These are phyloP conservation scores for Capronia epimyces DNA, from an alignment of 2,329 filamentous ascomycete genomes.

Conservation along the genomic window DNA sequence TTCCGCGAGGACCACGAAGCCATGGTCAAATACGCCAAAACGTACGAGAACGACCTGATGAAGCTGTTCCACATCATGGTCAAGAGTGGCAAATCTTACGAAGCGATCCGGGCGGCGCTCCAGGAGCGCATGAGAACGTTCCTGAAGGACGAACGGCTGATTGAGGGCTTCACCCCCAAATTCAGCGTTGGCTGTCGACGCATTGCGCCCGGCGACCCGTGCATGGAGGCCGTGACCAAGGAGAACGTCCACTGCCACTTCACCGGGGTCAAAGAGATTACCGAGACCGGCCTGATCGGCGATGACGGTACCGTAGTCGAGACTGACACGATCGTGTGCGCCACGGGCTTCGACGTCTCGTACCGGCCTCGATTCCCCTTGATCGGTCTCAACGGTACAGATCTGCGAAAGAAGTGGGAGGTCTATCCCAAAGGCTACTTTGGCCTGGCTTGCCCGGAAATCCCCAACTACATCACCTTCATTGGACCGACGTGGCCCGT, in stretches of 20 bases:
- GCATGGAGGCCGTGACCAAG: conserved; percentile 45
- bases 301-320: conserved; percentile 33
- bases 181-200: conserved; percentile 43
- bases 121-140: conserved; percentile 43
- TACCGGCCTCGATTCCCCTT: conserved; percentile 41
- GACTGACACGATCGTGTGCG: conserved; percentile 32
- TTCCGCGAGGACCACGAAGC: conserved; percentile 36
- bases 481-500: conserved; percentile 36
- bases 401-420: conserved; percentile 42
- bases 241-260: conserved; percentile 48
- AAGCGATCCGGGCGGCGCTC: conserved; percentile 39
- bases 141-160: conserved; percentile 47
- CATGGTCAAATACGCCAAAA: conserved; percentile 42
- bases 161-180: conserved; percentile 40
- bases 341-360: conserved; percentile 38
- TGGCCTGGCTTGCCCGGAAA: conserved; percentile 26
- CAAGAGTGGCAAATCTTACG: too few relatives aligned
- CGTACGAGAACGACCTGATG: conserved; percentile 44
- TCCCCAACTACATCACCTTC: conserved; percentile 25
- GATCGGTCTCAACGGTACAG: conserved; percentile 33
- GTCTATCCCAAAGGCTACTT: conserved; percentile 25
- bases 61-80: too few relatives aligned
- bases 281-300: conserved; percentile 39
- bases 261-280: conserved; percentile 42
- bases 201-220: conserved; percentile 46